Base-by-base conservation (phyloP, 306 rosid genomes). In the Boehmeria nivea region DNA sequence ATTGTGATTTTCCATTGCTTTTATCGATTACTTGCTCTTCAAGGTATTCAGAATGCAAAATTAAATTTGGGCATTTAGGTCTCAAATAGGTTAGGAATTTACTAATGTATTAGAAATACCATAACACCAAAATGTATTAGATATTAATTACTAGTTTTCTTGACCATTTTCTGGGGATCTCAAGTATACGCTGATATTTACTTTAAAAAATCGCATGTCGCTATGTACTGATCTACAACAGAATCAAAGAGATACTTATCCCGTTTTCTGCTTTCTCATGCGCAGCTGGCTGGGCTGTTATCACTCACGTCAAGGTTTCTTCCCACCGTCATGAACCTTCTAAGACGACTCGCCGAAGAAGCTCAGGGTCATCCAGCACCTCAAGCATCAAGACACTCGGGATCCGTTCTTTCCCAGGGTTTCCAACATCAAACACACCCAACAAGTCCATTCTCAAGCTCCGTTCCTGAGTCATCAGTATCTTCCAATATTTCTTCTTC, bases 321-420 rank as follows among this genome's bases (percentile, higher is more conserved):
- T 51, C 95, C 97, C 50, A 76, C 90, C 13, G 37, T 83, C n/a
- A 78, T 86, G 84, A 82, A 86, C 81, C 82, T 90, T 61, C 62
- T 90, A 49, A 77, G 66, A 68, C 82, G 81, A 54, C 86, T 90
- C 12, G 83, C 90, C 3, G 95, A 90, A 78, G 82, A 78, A 78
- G 88, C 82, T 60, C 87, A 80, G 58, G 93, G 82, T 11, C 34
- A 61, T 61, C 49, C 76, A 58, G 48, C 63, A 23, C 61, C 82
- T 15, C 63, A 71, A 63, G 69, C 67, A 52, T 38, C 72, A 39
- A 43, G 67, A 54, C 58, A 72, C 4, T 67, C 83, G 23, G 61
- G 56, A 33, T 62, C 73, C 39, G 14, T 56, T 36, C 44, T 59
- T 55, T 23, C 82, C 53, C 87, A 77, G 71, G 46, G 65, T 62